These are phyloP conservation scores for Malus hybrid DNA, from an alignment of 331 rosid species.

Conservation along the genomic window DNA sequence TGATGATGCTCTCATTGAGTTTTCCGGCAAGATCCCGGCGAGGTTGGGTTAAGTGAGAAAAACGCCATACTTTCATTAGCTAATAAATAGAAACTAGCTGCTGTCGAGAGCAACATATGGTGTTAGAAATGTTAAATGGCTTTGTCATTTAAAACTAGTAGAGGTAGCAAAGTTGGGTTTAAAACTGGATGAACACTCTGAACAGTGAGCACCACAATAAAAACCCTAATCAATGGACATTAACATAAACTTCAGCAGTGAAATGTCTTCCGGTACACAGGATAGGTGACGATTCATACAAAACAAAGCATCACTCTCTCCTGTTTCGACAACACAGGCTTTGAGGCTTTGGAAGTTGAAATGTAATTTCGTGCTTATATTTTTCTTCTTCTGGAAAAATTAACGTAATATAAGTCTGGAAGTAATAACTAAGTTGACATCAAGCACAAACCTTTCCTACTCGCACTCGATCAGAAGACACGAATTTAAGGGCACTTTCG, in stretches of 20 bases:
- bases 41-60: too few relatives aligned
- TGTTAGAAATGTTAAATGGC: too few relatives aligned
- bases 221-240: neutral
- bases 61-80: too few relatives aligned
- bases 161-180: too few relatives aligned
- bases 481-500: neutral
- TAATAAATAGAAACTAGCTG: too few relatives aligned
- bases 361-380: neutral
- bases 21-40: constrained; percentile 44
- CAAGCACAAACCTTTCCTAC: constrained; percentile 11
- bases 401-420: neutral
- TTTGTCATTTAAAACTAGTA: too few relatives aligned
- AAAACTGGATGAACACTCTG: too few relatives aligned
- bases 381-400: neutral
- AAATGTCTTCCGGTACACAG: neutral
- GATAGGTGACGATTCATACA: neutral
- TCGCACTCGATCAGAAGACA: neutral
- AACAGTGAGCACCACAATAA: neutral
- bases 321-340: neutral
- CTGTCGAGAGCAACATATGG: too few relatives aligned
- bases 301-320: neutral
- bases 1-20: constrained; percentile 35
- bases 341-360: constrained; percentile 8
- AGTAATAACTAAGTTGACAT: neutral
- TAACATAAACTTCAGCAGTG: neutral